Percentiles rank a stretch among this genome's conserved stretches.
These are phyloP conservation scores for Candida sp. DNA, from an alignment of 1,139 yeast species.

Conservation along the genomic window DNA sequence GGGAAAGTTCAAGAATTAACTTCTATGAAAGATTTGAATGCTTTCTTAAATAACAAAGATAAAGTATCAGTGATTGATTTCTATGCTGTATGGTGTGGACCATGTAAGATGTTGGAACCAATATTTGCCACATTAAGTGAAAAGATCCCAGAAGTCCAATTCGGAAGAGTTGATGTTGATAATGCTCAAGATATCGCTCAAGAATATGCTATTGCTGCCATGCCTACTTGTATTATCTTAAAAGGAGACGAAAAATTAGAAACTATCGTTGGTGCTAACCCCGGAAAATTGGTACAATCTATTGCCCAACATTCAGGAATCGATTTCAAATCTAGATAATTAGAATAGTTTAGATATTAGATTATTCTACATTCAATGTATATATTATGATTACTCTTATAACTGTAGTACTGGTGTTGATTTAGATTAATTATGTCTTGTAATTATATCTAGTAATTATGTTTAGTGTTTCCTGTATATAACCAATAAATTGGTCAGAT, in stretches of 20 bases:
- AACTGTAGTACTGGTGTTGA: too few species aligned
- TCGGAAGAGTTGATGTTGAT: conserved; percentile 38
- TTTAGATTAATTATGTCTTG: too few species aligned
- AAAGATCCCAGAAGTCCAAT: conserved; percentile 35
- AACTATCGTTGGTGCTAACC: conserved; percentile 31
- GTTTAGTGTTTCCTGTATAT: neutral
- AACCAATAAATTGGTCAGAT: neutral
- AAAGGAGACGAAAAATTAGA: conserved; percentile 26
- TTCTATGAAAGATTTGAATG: conserved; percentile 13
- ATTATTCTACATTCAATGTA: too few species aligned
- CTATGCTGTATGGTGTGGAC: conserved; percentile 48
- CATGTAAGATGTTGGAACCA: conserved; percentile 43
- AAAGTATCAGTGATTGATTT: conserved; percentile 37
- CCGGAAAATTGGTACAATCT: conserved; percentile 21
- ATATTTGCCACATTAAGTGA: conserved; percentile 31
- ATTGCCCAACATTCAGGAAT: conserved; percentile 22
- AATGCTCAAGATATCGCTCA: conserved; percentile 25
- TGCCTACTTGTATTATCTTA: conserved; percentile 34
- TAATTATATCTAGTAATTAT: too few species aligned
- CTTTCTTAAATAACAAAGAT: conserved; percentile 15
- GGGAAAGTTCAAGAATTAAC: conserved; percentile 17
- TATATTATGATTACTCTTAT: too few species aligned
- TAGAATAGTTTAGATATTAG: too few species aligned
- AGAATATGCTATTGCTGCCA: conserved; percentile 29
- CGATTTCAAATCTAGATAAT: conserved; percentile 16